Evolutionary conservation across 495 filamentous ascomycete species (phyloP).

Genomic region (Clavariopsis aquatica): DNA sequence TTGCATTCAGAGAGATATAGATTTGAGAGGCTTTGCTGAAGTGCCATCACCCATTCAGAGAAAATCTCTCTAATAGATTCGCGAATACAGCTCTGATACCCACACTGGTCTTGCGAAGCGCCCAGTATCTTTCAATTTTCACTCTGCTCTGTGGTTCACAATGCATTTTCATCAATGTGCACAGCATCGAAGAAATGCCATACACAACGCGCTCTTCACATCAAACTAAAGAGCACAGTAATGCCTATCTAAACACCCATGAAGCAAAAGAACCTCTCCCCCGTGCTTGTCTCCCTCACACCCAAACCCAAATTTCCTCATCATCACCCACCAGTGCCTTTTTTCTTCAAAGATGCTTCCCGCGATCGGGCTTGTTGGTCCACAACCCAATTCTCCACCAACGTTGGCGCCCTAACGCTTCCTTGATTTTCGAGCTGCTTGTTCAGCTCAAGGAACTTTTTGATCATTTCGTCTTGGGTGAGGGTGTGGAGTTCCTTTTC

Average conservation of each 20-base stretch:
- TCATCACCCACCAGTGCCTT: background rate
- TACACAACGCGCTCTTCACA: too few species aligned
- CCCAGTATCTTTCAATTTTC: too few species aligned
- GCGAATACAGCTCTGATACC: too few species aligned
- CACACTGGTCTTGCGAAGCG: too few species aligned
- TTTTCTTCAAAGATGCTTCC: background rate
- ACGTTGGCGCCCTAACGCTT: background rate
- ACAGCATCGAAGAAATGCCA: too few species aligned
- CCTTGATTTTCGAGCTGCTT: background rate
- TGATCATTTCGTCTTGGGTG: background rate
- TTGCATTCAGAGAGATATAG: constrained; percentile 63
- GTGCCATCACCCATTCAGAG: too few species aligned
- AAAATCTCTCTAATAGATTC: background rate
- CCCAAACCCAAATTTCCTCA: too few species aligned
- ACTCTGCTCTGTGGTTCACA: too few species aligned
- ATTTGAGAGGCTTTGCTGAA: too few species aligned
- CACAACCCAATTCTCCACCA: background rate
- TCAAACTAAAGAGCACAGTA: background rate
- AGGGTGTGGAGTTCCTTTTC: background rate
- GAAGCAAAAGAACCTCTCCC: background rate
- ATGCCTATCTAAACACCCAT: background rate
- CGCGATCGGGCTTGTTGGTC: background rate
- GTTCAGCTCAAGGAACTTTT: background rate
- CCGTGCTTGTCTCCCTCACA: too few species aligned
- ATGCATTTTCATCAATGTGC: too few species aligned